phyloP scores from a whole-genome alignment of 163 green algal species.

The Volvox carteri region DNA sequence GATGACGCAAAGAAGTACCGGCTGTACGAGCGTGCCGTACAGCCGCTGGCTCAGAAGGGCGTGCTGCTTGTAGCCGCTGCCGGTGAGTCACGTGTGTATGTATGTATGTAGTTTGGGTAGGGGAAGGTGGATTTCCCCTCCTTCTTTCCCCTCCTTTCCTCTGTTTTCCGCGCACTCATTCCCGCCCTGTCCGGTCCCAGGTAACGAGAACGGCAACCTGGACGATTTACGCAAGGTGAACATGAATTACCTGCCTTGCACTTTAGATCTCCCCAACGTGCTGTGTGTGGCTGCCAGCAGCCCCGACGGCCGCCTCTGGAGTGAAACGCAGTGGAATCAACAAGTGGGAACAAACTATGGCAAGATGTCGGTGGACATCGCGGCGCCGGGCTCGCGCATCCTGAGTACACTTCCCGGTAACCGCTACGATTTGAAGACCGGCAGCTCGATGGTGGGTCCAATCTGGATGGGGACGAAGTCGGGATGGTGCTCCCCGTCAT shows the following conservation, averaged over 20 bases:
- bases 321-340: not conserved
- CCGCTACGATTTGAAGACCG: constrained; percentile 36
- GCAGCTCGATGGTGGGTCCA: constrained; percentile 30
- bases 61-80: constrained; percentile 49
- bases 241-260: constrained; percentile 45
- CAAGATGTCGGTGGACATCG: constrained; percentile 25
- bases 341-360: constrained; percentile 39
- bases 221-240: not conserved
- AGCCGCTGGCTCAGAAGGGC: constrained; percentile 22
- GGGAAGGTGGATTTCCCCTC: not conserved
- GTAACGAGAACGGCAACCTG: constrained; percentile 49
- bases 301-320: not conserved
- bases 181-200: not conserved
- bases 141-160: not conserved
- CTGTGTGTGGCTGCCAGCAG: constrained; percentile 23
- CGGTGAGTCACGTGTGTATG: not conserved
- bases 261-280: constrained; percentile 43
- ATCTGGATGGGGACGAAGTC: not conserved
- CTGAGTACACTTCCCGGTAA: not conserved
- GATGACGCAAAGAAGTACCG: not conserved
- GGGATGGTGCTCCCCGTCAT: too few relatives aligned
- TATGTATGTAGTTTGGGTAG: not conserved
- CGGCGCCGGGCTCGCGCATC: constrained; percentile 25
- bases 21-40: constrained; percentile 26
- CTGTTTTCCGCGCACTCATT: not conserved